Percentiles rank a stretch among this genome's conserved stretches.
These are phyloP conservation scores for Neotropicomus parvogracilis DNA, from an alignment of 1,284 basidiomycete genomes.

Conservation along the genomic window DNA sequence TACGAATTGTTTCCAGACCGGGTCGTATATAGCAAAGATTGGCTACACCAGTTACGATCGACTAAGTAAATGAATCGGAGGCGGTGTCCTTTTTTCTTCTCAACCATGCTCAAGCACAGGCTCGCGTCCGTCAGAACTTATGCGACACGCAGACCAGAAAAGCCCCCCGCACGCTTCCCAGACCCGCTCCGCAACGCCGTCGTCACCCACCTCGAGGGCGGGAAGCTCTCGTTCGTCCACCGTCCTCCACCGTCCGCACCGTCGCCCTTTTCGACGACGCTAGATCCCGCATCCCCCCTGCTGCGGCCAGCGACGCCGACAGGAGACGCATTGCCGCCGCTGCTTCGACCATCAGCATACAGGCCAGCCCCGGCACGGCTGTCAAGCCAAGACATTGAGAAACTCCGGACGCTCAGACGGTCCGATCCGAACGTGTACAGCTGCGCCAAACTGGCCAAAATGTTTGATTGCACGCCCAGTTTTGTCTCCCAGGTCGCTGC, in stretches of 20 bases:
- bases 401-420: conserved; percentile 54
- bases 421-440: conserved; percentile 51
- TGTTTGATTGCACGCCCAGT: conserved; percentile 53
- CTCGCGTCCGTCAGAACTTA: conserved; percentile 29
- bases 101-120: conserved; percentile 23
- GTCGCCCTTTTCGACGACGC: conserved; percentile 64
- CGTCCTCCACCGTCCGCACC: conserved; percentile 72
- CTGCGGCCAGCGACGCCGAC: conserved; percentile 39
- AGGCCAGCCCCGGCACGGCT: conserved; percentile 38
- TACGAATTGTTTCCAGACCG: conserved; percentile 16
- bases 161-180: conserved; percentile 57
- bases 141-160: conserved; percentile 45
- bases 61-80: background rate
- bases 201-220: conserved; percentile 53
- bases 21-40: background rate
- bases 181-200: conserved; percentile 62
- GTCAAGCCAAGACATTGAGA: conserved; percentile 50
- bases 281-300: conserved; percentile 65
- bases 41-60: background rate
- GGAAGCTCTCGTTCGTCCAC: conserved; percentile 69
- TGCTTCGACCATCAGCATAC: conserved; percentile 42
- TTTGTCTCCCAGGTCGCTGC: conserved; percentile 59
- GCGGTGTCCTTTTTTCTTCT: background rate
- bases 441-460: conserved; percentile 49
- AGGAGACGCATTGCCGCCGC: conserved; percentile 38